Evolutionary conservation across 2,329 filamentous ascomycete species (phyloP).

Genomic region (Aspergillus awamori): DNA sequence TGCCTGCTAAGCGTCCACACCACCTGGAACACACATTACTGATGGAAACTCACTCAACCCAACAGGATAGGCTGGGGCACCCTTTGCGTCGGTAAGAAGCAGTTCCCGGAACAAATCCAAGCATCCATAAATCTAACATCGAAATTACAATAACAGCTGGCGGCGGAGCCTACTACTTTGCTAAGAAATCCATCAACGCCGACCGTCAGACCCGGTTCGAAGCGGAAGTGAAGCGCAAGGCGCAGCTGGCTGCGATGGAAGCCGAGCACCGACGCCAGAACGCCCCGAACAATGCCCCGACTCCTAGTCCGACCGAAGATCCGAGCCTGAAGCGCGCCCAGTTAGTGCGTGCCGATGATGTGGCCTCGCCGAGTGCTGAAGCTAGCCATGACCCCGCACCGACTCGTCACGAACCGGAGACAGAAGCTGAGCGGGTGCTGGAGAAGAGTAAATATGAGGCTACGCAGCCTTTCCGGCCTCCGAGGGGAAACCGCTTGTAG

Average conservation of each 20-base stretch:
- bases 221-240: slow-evolving; percentile 65
- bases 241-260: slow-evolving; percentile 40
- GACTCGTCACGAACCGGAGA: slow-evolving; percentile 76
- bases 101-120: neutral
- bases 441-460: slow-evolving; percentile 94
- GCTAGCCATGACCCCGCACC: slow-evolving; percentile 79
- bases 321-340: slow-evolving; percentile 41
- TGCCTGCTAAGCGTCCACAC: neutral
- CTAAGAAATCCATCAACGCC: slow-evolving; percentile 90
- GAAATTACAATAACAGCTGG: slow-evolving; percentile 64
- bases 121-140: slow-evolving; percentile 11
- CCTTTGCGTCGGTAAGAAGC: slow-evolving; percentile 73
- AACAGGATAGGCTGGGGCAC: slow-evolving; percentile 87
- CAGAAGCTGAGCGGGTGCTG: slow-evolving; percentile 64
- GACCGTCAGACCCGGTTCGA: slow-evolving; percentile 75
- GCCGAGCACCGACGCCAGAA: slow-evolving; percentile 38
- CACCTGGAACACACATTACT: slow-evolving; percentile 7
- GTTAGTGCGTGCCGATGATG: slow-evolving; percentile 45
- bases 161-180: slow-evolving; percentile 91
- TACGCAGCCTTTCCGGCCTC: slow-evolving; percentile 70
- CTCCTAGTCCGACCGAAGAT: slow-evolving; percentile 27
- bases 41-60: slow-evolving; percentile 5
- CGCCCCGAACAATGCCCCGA: slow-evolving; percentile 17
- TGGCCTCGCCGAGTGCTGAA: slow-evolving; percentile 71
- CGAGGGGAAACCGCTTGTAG: slow-evolving; percentile 82